phyloP scores from a whole-genome alignment of 306 rosid genomes.

The Cicer cuneatum region DNA sequence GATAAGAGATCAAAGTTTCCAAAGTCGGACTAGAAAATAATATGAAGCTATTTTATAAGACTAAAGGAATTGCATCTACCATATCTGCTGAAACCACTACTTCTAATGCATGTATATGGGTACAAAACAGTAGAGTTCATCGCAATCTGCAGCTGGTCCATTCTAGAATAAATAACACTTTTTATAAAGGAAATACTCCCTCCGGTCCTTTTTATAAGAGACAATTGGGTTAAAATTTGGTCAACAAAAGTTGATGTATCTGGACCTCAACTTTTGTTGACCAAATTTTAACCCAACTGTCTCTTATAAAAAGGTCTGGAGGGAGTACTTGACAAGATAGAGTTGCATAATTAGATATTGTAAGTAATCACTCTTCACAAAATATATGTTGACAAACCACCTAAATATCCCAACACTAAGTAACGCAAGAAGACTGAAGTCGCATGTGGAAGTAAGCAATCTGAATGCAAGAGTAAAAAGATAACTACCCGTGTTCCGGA shows the following conservation, averaged over 20 bases:
- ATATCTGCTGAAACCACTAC: conserved; percentile 19
- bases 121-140: conserved; percentile 9
- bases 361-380: conserved; percentile 18
- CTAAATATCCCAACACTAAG: conserved; percentile 27
- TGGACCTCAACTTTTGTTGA: no score
- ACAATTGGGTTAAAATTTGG: no score
- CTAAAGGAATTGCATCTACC: conserved; percentile 16
- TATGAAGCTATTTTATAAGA: conserved; percentile 23
- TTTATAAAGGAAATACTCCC: not conserved
- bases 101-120: conserved; percentile 8
- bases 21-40: conserved; percentile 31
- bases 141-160: conserved; percentile 12
- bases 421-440: conserved; percentile 28
- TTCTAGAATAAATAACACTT: conserved; percentile 7
- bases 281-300: no score
- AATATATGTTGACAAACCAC: conserved; percentile 31
- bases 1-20: conserved; percentile 26
- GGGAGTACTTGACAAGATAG: not conserved
- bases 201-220: no score
- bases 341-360: conserved; percentile 7
- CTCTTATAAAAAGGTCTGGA: no score
- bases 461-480: conserved; percentile 32
- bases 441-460: conserved; percentile 19
- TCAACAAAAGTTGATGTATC: no score
- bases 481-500: conserved; percentile 90